Conservation (phyloP, 1,284 basidiomycete species). For the Apiotrichum porosum region DNA sequence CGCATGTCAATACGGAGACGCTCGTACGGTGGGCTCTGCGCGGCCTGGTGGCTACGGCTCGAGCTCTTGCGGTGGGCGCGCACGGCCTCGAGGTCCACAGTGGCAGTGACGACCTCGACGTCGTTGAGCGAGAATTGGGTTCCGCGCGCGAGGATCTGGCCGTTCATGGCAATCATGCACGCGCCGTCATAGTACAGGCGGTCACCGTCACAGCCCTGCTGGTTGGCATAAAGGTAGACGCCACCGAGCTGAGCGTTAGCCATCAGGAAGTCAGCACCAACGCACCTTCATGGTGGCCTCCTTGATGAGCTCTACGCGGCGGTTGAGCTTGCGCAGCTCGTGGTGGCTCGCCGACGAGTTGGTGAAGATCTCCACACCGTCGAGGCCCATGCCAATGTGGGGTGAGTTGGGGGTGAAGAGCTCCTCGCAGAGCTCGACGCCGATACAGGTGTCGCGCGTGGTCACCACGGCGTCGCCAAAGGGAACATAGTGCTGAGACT, state of each 20-base stretch:
- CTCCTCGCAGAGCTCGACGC: conserved; percentile 94
- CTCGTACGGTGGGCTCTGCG: conserved; percentile 64
- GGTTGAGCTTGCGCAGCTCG: conserved; percentile 88
- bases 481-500: conserved; percentile 67
- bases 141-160: conserved; percentile 85
- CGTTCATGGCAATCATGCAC: conserved; percentile 92
- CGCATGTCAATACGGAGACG: conserved; percentile 73
- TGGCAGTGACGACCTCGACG: conserved; percentile 92
- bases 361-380: conserved; percentile 97
- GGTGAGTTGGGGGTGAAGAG: conserved; percentile 96
- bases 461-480: conserved; percentile 94
- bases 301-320: conserved; percentile 88
- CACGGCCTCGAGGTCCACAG: conserved; percentile 91
- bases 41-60: conserved; percentile 86
- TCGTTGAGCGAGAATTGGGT: conserved; percentile 93
- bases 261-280: neutral
- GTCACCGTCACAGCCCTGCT: conserved; percentile 98
- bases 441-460: conserved; percentile 91
- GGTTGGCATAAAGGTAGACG: conserved; percentile 95
- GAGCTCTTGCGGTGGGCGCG: conserved; percentile 76
- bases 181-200: conserved; percentile 97
- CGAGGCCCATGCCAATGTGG: conserved; percentile 92
- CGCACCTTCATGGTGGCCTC: conserved; percentile 89
- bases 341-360: conserved; percentile 98
- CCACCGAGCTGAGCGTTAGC: conserved; percentile 68